These are phyloP conservation scores for Sugiyamaella lignohabitans DNA, from an alignment of 805 yeast genomes.

Conservation along the genomic window DNA sequence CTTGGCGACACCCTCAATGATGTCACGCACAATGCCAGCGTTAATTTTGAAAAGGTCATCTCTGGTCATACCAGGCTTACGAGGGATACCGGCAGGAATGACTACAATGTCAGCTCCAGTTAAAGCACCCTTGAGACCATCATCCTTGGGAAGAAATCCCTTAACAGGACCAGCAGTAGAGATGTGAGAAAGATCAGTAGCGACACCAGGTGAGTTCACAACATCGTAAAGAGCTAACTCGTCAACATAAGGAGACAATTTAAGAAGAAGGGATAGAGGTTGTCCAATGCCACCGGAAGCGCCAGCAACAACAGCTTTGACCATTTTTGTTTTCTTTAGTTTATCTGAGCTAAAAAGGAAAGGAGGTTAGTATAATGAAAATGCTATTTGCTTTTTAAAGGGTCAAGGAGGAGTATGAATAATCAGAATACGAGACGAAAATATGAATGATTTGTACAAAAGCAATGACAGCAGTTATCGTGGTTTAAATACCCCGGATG, in stretches of 20 bases:
- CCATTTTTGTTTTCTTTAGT: conserved; percentile 14
- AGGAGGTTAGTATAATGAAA: background rate
- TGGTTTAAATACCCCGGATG: background rate
- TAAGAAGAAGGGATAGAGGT: conserved; percentile 56
- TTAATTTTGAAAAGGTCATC: conserved; percentile 82
- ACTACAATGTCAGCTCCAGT: conserved; percentile 77
- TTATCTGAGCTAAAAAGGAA: background rate
- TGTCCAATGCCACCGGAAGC: conserved; percentile 78
- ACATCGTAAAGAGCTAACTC: conserved; percentile 79
- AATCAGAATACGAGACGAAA: background rate
- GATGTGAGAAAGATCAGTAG: conserved; percentile 81
- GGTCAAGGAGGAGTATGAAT: background rate
- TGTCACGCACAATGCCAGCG: conserved; percentile 68
- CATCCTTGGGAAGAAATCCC: conserved; percentile 56
- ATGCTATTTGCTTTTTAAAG: background rate
- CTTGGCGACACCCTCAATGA: conserved; percentile 70
- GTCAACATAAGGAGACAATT: conserved; percentile 55
- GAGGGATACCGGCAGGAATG: conserved; percentile 88
- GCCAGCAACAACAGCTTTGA: conserved; percentile 56
- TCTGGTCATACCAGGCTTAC: conserved; percentile 93
- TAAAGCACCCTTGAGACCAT: conserved; percentile 63
- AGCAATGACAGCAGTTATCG: background rate
- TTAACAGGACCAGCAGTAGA: conserved; percentile 57
- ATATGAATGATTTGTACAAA: background rate
- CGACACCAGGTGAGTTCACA: conserved; percentile 78